A percentile compares a stretch with the other conserved stretches of the same genome.
phyloP scores from a whole-genome alignment of 257 asterid species.

The Lithospermum erythrorhizon region DNA sequence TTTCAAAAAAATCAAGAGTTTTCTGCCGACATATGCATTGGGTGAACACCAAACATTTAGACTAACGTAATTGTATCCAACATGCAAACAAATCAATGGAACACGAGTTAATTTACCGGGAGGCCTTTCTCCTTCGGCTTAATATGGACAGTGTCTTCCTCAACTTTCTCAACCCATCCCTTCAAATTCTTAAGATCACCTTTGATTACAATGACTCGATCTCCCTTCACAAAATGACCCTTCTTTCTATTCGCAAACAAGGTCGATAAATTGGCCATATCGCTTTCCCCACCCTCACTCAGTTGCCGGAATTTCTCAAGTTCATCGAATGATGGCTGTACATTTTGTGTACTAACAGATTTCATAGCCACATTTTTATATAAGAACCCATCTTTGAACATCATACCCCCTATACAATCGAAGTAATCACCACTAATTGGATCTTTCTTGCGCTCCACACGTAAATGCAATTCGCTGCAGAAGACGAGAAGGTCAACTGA shows the following conservation, averaged over 20 bases:
- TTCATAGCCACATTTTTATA: slow-evolving; percentile 76
- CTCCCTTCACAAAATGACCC: slow-evolving; percentile 96
- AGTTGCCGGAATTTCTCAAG: slow-evolving; percentile 90
- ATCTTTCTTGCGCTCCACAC: slow-evolving; percentile 78
- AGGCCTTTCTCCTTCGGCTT: slow-evolving; percentile 75
- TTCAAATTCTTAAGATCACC: slow-evolving; percentile 86
- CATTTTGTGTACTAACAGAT: slow-evolving; percentile 70
- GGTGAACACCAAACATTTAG: not conserved
- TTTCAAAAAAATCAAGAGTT: slow-evolving; percentile 76
- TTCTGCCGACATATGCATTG: slow-evolving; percentile 25
- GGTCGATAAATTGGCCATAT: slow-evolving; percentile 68
- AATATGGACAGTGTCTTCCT: slow-evolving; percentile 89
- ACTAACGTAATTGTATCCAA: not conserved
- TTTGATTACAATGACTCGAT: slow-evolving; percentile 76
- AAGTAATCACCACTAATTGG: slow-evolving; percentile 70
- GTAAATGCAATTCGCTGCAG: slow-evolving; percentile 74
- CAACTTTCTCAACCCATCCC: slow-evolving; percentile 93
- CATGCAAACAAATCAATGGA: not conserved
- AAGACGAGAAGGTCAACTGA: slow-evolving; percentile 2
- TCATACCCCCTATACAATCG: slow-evolving; percentile 81
- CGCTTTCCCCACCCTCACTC: slow-evolving; percentile 71
- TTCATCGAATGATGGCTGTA: slow-evolving; percentile 91
- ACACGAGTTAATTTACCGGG: slow-evolving; percentile 31
- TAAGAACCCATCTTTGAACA: slow-evolving; percentile 93
- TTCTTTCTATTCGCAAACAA: slow-evolving; percentile 82